Conservation (phyloP, 2,329 filamentous ascomycete species). For the Verruconis gallopava region DNA sequence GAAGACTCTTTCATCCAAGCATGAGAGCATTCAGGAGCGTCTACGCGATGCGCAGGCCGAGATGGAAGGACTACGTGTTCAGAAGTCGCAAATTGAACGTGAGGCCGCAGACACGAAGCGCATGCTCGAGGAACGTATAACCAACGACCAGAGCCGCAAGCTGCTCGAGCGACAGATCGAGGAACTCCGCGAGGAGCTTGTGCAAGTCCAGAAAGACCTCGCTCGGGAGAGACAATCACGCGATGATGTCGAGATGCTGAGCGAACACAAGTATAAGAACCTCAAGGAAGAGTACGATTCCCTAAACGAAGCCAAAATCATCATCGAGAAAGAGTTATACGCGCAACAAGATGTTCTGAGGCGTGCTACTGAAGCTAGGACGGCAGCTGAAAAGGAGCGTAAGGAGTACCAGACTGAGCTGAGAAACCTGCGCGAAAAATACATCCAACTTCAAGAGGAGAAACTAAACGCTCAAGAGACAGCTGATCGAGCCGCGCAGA, state of each 20-base stretch:
- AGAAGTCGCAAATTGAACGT: constrained; percentile 71
- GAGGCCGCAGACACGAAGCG: constrained; percentile 82
- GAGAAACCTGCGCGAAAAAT: constrained; percentile 67
- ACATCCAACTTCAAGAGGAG: constrained; percentile 73
- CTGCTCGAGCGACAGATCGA: constrained; percentile 78
- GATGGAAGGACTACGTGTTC: constrained; percentile 71
- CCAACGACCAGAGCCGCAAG: constrained; percentile 74
- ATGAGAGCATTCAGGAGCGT: constrained; percentile 62
- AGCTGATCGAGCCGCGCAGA: constrained; percentile 67
- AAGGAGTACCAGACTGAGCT: constrained; percentile 83
- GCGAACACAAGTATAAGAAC: constrained; percentile 73
- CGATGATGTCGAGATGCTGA: constrained; percentile 82
- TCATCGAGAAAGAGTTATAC: constrained; percentile 95
- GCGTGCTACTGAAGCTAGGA: constrained; percentile 68
- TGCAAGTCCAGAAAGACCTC: constrained; percentile 73
- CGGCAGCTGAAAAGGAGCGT: constrained; percentile 70
- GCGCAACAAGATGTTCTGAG: constrained; percentile 85
- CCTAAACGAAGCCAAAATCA: constrained; percentile 89
- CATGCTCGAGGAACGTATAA: constrained; percentile 75
- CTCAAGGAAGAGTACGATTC: constrained; percentile 75
- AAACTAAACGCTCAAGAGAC: constrained; percentile 69
- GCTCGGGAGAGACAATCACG: constrained; percentile 86
- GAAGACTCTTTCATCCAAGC: constrained; percentile 55
- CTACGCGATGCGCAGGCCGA: constrained; percentile 81
- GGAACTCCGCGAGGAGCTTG: constrained; percentile 75